These are phyloP conservation scores for Inga leiocalycina DNA, from an alignment of 306 rosid genomes.

Conservation along the genomic window DNA sequence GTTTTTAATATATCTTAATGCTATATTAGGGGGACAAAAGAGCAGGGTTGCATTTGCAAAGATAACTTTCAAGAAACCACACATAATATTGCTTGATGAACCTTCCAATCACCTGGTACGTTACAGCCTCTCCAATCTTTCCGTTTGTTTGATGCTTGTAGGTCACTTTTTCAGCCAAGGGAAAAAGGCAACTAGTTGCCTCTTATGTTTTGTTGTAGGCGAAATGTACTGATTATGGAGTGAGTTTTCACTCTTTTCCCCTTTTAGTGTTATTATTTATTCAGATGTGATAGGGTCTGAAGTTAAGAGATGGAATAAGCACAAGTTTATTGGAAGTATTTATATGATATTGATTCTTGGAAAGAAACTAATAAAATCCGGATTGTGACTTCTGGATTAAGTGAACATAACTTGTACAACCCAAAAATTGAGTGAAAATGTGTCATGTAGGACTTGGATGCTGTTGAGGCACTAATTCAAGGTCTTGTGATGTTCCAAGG, in stretches of 20 bases:
- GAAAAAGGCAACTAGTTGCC: background rate
- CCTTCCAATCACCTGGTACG: slow-evolving; percentile 98
- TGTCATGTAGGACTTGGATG: slow-evolving; percentile 88
- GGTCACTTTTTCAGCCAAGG: background rate
- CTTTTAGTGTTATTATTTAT: background rate
- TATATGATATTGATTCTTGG: background rate
- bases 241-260: background rate
- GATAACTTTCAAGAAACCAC: slow-evolving; percentile 98
- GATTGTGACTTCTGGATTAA: slow-evolving; percentile 5
- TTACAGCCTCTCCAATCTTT: slow-evolving; percentile 19
- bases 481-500: slow-evolving; percentile 98
- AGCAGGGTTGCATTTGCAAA: slow-evolving; percentile 99
- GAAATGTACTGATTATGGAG: background rate
- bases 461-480: slow-evolving; percentile 99
- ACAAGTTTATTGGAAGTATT: background rate
- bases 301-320: background rate
- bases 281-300: background rate
- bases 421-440: slow-evolving; percentile 27
- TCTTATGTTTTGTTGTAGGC: slow-evolving; percentile 22
- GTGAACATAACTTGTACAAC: slow-evolving; percentile 7
- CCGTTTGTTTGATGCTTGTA: slow-evolving; percentile 11
- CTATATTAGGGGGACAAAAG: slow-evolving; percentile 89
- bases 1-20: slow-evolving; percentile 25
- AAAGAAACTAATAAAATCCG: slow-evolving; percentile 10
- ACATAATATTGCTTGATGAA: slow-evolving; percentile 95